Evolutionary conservation across 2,329 filamentous ascomycete genomes (phyloP).

Genomic region (Verticillium tricorpus): DNA sequence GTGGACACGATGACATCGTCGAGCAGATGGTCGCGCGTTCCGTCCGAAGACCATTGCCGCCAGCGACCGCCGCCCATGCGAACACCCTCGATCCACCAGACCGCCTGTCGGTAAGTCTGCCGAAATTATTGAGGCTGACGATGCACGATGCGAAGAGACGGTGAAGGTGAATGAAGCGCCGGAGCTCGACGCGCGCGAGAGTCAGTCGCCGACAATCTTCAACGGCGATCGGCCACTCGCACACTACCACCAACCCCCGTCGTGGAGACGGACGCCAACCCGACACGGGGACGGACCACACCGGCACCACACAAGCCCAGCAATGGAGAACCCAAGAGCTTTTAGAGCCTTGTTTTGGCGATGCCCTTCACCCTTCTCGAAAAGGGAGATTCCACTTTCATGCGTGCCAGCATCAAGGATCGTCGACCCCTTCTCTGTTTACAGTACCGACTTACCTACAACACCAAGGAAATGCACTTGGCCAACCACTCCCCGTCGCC

Average conservation of each 20-base stretch:
- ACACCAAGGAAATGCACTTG: not conserved
- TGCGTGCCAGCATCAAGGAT: conserved; percentile 15
- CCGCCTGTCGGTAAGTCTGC: not conserved
- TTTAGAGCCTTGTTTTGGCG: not conserved
- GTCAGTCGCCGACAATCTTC: not conserved
- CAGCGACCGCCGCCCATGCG: not conserved
- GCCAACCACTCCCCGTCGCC: not conserved
- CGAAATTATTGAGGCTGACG: not conserved
- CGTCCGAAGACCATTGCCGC: not conserved
- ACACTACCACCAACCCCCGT: not conserved
- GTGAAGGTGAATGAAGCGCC: not conserved
- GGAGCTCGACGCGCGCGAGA: not conserved
- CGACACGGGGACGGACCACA: not conserved
- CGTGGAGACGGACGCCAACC: not conserved
- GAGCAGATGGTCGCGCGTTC: not conserved
- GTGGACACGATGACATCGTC: not conserved
- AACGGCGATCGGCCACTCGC: not conserved
- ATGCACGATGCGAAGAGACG: not conserved
- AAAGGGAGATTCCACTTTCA: conserved; percentile 8
- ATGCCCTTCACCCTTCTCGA: not conserved
- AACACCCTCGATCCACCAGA: not conserved
- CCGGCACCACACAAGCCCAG: not conserved
- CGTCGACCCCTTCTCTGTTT: conserved; percentile 4
- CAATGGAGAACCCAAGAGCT: not conserved
- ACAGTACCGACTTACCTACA: not conserved